Base-by-base conservation (phyloP, 2,329 filamentous ascomycete species). In the Cladosporium austrohemisphaericum region DNA sequence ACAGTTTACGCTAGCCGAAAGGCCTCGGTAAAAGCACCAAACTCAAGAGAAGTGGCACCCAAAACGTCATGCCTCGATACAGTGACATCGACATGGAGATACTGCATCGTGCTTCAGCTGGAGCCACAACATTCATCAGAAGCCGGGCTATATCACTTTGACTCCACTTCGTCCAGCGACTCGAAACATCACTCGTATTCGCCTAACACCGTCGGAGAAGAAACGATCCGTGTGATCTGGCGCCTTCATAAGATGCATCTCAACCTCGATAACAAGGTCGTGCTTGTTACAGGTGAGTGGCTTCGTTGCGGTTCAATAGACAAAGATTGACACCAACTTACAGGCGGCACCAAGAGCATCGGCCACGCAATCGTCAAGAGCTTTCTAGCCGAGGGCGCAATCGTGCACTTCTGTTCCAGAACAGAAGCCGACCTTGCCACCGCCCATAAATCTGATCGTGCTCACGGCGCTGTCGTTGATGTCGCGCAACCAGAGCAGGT, bases 181-280 rank as follows among this genome's bases (percentile, higher is more conserved):
- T n/a, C n/a, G n/a, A n/a, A n/a, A n/a, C n/a, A n/a, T n/a, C n/a
- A n/a, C n/a, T n/a, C n/a, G n/a, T n/a, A n/a, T n/a, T n/a, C n/a
- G n/a, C n/a, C n/a, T n/a, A n/a, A n/a, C 16, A 36, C 20, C 32
- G 32, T 14, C 22, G 20, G 22, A 14, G 25, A 38, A 38, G 36
- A 10, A 40, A 40, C 37, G 37, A 40, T 40, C n/a, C n/a, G n/a
- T n/a, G n/a, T n/a, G n/a, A n/a, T n/a, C n/a, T n/a, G n/a, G n/a
- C n/a, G n/a, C n/a, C n/a, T n/a, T n/a, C n/a, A n/a, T 48, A 56
- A 44, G 41, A 68, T 68, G 66, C 58, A 65, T 53, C 63, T 68
- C 11, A 58, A 57, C 25, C 61, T 68, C n/a, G 57, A 65, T 28
- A 59, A 60, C 25, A 68, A 68, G 47, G 61, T 67, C 14, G 60